Base-by-base conservation (phyloP, 2,329 filamentous ascomycete species). In the Fusarium albosuccineum region DNA sequence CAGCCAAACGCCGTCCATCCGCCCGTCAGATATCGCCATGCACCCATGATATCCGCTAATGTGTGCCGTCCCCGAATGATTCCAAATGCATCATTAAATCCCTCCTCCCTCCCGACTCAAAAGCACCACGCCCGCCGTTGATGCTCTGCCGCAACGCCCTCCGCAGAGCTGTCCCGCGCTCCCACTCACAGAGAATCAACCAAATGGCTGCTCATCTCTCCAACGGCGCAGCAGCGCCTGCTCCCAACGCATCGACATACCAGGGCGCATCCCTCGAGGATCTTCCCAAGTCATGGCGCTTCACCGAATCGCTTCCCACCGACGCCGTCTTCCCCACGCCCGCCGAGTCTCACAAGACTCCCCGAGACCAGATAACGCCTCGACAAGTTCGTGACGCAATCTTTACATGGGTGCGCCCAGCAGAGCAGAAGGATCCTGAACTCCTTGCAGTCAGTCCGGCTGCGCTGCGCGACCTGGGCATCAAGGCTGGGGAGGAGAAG, bases 371-470 rank as follows among this genome's bases (percentile, higher is more conserved):
- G 36, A 90, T 98, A 49, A 86, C 87, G 1, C 95, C 96, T 14
- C 91, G 94, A 49, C 85, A 93, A 77, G 96, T 99, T 40, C 93
- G 91, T 75, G 88, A 90, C 61, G 95, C 96, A 5, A 81, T 95
- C 51, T 99, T 92, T 80, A 97, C 94, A 9, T 99, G 91, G 84
- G 94, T 99, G 17, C 89, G 94, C 5, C 96, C 96, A 0, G 91
- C 95, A 73, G 79, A 84, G 17, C 86, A 89, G 27, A 83, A 89
- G 66, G 86, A 91, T 22, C 88, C 93, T 0, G 92, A 97, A 74
- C 83, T 99, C 14, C 85, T 98, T 2, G 91, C 88, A 7, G 90
- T 97, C 2, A 97, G 94, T 66, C 86, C 88, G 3, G 88, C 88
- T 2, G 95, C 94, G 0, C 83, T 98, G 80, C 84, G 84, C 51